Base-by-base conservation (phyloP, 371 early-diverging fungal genomes). In the Rhizopus sp. region DNA sequence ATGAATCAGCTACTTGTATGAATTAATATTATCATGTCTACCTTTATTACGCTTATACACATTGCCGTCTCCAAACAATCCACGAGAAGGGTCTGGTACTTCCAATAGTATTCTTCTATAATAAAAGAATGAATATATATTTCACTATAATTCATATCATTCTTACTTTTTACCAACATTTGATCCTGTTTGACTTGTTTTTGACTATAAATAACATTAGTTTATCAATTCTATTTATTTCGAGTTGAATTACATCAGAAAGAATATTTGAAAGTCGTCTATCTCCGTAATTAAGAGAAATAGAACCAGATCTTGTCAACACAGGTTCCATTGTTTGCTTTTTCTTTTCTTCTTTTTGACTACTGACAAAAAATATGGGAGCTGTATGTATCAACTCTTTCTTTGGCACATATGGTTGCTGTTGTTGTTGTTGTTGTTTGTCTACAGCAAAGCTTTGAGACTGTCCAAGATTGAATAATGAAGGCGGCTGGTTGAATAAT, bases 261-360 rank as follows among this genome's bases (percentile, higher is more conserved):
- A 60, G 39, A 34, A 65, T 50, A 10, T 51, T 41, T 15, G 66
- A 65, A 12, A 65, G 57, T 50, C 66, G 53, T 57, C 66, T 52
- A 23, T 65, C 57, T 6, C 61, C 66, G 40, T 65, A 50, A 3
- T 57, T 57, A 33, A 52, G 46, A 1, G 53, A 44, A 16, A 48
- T 12, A 5, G 56, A 52, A 7, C 50, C 15, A 4, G 53, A 38
- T 0, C 47, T 17, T 41, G 12, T 55, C 5, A 33, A 15, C 8
- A 55, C 49, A 12, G 31, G 40, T 29, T 53, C 50, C 10, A 55
- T 7, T 10, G 32, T 10, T 5, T 31, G 5, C 15, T 49, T 33
- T 15, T 10, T 37, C 17, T 45, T 17, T 50, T 58, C 55, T 34
- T 41, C 31, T 38, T 58, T 45, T 37, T 23, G 40, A 12, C 30